Conservation (phyloP, 495 filamentous ascomycete genomes). For the Cercophora scortea region DNA sequence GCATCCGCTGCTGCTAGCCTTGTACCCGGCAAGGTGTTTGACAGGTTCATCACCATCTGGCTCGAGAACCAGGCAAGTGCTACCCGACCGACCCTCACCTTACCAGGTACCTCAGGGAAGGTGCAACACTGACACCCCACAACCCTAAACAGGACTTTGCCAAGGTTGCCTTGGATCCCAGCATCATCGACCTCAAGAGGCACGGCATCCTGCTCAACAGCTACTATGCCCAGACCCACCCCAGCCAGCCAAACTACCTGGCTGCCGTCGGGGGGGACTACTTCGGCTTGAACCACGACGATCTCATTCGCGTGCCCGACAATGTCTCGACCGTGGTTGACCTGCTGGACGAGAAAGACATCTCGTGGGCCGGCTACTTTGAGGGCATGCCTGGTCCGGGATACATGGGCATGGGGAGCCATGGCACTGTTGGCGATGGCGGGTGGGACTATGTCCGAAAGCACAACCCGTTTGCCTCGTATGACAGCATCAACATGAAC, state of each 20-base stretch:
- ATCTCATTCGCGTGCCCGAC: slow-evolving; percentile 47
- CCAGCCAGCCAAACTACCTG: slow-evolving; percentile 38
- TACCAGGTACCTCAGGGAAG: background rate
- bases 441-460: slow-evolving; percentile 62
- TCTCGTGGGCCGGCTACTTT: slow-evolving; percentile 61
- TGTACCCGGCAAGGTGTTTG: slow-evolving; percentile 52
- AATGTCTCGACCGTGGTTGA: slow-evolving; percentile 65
- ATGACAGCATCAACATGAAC: slow-evolving; percentile 40
- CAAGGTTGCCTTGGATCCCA: slow-evolving; percentile 40
- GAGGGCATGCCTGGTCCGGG: slow-evolving; percentile 60
- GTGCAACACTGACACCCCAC: background rate
- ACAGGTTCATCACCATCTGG: slow-evolving; percentile 63
- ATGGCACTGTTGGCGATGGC: slow-evolving; percentile 35
- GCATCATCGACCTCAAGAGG: slow-evolving; percentile 47
- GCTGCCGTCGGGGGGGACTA: slow-evolving; percentile 57
- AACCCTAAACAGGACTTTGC: slow-evolving; percentile 41
- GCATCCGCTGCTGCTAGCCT: slow-evolving; percentile 1
- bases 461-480: slow-evolving; percentile 53
- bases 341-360: slow-evolving; percentile 52
- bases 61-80: slow-evolving; percentile 53
- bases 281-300: slow-evolving; percentile 62
- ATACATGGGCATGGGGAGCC: slow-evolving; percentile 52
- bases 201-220: slow-evolving; percentile 57
- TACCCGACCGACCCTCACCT: background rate
- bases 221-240: slow-evolving; percentile 54